Evolutionary conservation across 257 asterid genomes (phyloP).

Genomic region (Galeopsis tetrahit): DNA sequence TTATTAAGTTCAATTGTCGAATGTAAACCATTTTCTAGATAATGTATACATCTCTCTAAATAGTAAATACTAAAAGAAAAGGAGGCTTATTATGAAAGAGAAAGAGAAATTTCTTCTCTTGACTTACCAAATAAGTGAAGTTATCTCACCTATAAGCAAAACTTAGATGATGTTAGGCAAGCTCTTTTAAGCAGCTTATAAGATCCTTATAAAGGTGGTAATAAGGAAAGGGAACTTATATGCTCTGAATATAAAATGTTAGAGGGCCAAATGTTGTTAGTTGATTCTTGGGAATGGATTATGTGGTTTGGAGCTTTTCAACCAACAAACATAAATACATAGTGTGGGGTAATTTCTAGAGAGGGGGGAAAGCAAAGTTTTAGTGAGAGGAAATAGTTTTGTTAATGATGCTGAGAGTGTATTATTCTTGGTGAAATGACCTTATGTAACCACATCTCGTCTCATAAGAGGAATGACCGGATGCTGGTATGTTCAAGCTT

Average conservation of each 20-base stretch:
- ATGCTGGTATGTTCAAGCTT: too few relatives aligned
- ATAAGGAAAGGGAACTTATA: neutral
- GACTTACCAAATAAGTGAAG: neutral
- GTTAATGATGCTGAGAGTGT: too few relatives aligned
- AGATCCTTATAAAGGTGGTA: neutral
- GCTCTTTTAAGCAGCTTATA: neutral
- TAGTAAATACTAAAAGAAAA: neutral
- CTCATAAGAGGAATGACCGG: too few relatives aligned
- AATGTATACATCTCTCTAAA: neutral
- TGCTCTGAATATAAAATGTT: neutral
- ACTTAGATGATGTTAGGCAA: neutral
- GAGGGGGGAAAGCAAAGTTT: too few relatives aligned
- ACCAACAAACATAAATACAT: too few relatives aligned
- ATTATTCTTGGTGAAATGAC: too few relatives aligned
- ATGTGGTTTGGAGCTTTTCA: too few relatives aligned
- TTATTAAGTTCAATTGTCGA: too few relatives aligned
- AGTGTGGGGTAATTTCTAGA: too few relatives aligned
- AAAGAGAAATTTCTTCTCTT: neutral
- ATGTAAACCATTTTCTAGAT: constrained; percentile 11
- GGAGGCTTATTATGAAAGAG: neutral
- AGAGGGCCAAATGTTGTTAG: neutral
- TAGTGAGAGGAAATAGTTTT: too few relatives aligned
- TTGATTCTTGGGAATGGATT: too few relatives aligned
- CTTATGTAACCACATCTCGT: too few relatives aligned
- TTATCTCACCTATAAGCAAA: neutral